Conservation (phyloP, 78 protist genomes). For the Dictyostelium brefeldianum region DNA sequence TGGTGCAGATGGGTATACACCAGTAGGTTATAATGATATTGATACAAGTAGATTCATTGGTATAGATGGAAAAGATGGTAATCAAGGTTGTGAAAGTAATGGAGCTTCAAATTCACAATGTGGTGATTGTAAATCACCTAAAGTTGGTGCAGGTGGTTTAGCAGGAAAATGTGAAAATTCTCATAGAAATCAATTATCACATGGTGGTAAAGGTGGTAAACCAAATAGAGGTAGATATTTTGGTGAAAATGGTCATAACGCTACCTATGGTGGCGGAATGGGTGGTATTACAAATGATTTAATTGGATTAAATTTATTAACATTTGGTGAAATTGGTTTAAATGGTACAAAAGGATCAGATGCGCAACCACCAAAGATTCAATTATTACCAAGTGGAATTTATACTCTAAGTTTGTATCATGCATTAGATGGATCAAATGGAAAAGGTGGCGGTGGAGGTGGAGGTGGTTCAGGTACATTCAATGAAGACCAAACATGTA, state of each 20-base stretch:
- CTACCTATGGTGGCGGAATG: neutral
- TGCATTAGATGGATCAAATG: slow-evolving; percentile 5
- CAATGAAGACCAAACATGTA: slow-evolving; percentile 22
- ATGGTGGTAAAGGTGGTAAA: neutral
- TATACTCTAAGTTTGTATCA: too few relatives aligned
- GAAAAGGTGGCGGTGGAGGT: slow-evolving; percentile 66
- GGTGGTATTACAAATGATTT: neutral
- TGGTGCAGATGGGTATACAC: neutral
- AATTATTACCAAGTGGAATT: neutral
- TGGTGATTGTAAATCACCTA: slow-evolving; percentile 5
- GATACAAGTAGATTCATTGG: neutral
- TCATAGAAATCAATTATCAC: neutral
- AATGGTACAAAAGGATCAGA: slow-evolving; percentile 5
- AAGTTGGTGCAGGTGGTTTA: neutral
- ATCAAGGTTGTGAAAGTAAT: slow-evolving; percentile 3
- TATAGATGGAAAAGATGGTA: slow-evolving; percentile 25
- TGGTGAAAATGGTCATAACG: slow-evolving; percentile 12
- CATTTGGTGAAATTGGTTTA: slow-evolving; percentile 21
- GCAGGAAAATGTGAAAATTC: neutral
- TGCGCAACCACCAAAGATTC: neutral
- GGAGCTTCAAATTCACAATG: neutral
- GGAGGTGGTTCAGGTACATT: slow-evolving; percentile 19
- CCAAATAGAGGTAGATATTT: slow-evolving; percentile 18
- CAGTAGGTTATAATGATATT: too few relatives aligned
- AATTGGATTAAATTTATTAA: neutral